A percentile compares a stretch with the other conserved stretches of the same genome.
These are phyloP conservation scores for Podosphaera aphanis DNA, from an alignment of 2,329 filamentous ascomycete genomes.

Conservation along the genomic window DNA sequence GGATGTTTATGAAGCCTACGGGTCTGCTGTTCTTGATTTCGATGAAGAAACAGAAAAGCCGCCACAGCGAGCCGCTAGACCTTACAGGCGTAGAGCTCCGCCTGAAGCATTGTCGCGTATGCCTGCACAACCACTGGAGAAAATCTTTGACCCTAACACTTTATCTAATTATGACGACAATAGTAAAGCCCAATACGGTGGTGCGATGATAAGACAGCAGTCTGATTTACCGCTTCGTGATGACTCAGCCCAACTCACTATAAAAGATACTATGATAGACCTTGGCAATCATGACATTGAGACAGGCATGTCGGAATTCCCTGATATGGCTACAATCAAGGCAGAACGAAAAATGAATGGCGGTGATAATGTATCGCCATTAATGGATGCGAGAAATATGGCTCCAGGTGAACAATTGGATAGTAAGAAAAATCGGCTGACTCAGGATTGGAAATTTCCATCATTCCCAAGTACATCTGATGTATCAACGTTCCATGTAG, in stretches of 20 bases:
- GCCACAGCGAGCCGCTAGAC: slow-evolving; percentile 18
- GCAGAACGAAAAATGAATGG: slow-evolving; percentile 8
- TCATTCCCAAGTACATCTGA: slow-evolving; percentile 30
- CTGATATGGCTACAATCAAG: slow-evolving; percentile 35
- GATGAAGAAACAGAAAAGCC: slow-evolving; percentile 26
- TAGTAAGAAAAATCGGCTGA: slow-evolving; percentile 25
- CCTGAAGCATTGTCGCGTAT: slow-evolving; percentile 33
- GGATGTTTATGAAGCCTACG: slow-evolving; percentile 37
- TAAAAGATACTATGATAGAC: slow-evolving; percentile 42
- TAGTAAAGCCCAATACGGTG: slow-evolving; percentile 34
- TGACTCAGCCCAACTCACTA: slow-evolving; percentile 24
- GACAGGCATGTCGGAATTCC: slow-evolving; percentile 31
- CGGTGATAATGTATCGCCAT: slow-evolving; percentile 8
- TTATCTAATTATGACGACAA: slow-evolving; percentile 42
- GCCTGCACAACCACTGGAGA: slow-evolving; percentile 32
- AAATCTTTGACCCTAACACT: slow-evolving; percentile 42
- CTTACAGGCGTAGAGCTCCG: slow-evolving; percentile 26
- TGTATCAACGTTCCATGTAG: slow-evolving; percentile 24
- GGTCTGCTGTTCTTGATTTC: slow-evolving; percentile 29
- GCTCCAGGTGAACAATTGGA: slow-evolving; percentile 35
- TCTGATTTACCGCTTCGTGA: slow-evolving; percentile 37
- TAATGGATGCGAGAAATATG: slow-evolving; percentile 23
- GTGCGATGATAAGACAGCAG: slow-evolving; percentile 9
- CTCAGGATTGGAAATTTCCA: slow-evolving; percentile 34
- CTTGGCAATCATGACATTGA: slow-evolving; percentile 35